These are phyloP conservation scores for Leccinum subspadiceum DNA, from an alignment of 1,284 basidiomycete genomes.

Conservation along the genomic window DNA sequence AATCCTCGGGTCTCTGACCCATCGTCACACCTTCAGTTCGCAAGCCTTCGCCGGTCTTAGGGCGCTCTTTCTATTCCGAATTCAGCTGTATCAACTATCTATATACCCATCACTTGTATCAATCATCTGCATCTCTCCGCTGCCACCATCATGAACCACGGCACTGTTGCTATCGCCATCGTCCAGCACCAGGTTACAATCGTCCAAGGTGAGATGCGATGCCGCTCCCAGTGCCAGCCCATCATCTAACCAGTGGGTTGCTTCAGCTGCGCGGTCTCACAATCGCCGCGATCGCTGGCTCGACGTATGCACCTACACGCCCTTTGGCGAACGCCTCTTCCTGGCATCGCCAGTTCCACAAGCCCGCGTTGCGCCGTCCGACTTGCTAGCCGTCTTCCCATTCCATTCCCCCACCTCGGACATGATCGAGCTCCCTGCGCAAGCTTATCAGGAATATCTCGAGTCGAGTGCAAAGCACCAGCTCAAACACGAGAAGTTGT, in stretches of 20 bases:
- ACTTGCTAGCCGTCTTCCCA: slow-evolving; percentile 58
- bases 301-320: slow-evolving; percentile 60
- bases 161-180: slow-evolving; percentile 61
- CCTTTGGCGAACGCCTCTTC: slow-evolving; percentile 62
- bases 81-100: slow-evolving; percentile 16
- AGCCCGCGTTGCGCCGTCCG: slow-evolving; percentile 55
- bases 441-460: slow-evolving; percentile 54
- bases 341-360: slow-evolving; percentile 53
- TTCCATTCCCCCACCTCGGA: slow-evolving; percentile 42
- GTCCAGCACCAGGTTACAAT: slow-evolving; percentile 48
- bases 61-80: slow-evolving; percentile 5
- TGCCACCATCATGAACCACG: slow-evolving; percentile 49
- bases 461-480: slow-evolving; percentile 48
- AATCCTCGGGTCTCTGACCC: slow-evolving; percentile 10
- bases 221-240: not conserved
- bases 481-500: slow-evolving; percentile 51
- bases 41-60: slow-evolving; percentile 1
- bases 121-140: not conserved
- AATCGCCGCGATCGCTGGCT: slow-evolving; percentile 50
- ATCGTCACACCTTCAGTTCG: not conserved
- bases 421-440: slow-evolving; percentile 58
- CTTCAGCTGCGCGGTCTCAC: slow-evolving; percentile 53
- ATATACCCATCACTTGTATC: slow-evolving; percentile 18
- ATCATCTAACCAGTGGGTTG: slow-evolving; percentile 5
- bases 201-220: slow-evolving; percentile 50